Base-by-base conservation (phyloP, 108 stramenopile species). In the Cylindrotheca fusiformis region DNA sequence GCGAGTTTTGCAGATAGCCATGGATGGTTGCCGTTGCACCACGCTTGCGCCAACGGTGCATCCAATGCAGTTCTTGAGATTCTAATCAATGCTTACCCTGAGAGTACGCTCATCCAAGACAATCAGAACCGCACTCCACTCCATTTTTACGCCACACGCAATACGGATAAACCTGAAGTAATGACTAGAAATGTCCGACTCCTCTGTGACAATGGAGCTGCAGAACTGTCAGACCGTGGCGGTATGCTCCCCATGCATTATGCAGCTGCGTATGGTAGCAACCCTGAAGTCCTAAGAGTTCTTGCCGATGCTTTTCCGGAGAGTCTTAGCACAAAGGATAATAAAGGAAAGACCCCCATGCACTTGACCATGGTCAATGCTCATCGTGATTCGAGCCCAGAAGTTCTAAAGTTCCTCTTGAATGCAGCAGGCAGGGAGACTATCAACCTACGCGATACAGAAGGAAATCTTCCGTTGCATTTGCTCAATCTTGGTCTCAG, bases 341-440 rank as follows among this genome's bases (percentile, higher is more conserved):
- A 83, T 55, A 85, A 88, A 30, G 91, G 91, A 8, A 69, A 86
- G 26, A 90, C 85, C 29, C 85, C 91, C 1, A 69, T 93, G 60
- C 91, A 93, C 58, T 79, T 90, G 60, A 87, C 86, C 61, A 89
- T 93, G 88, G 91, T 87, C 45, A 93, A 93, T 68, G 86, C 88
- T 14, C 86, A 89, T 28, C 81, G 86, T 4, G 80, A 82, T 48
- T 78, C 86, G 2, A 81, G 77, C 53, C 88, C 91, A 4, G 76
- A 69, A 2, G 86, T 88, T 17, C 75, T 89, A 19, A 54, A 67
- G 17, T 85, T 86, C 50, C 58, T 93, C 17, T 51, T 93, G 20
- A 80, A 86, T 31, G 51, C 68, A 36, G 52, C 54, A 2, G 70
- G 65, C 10, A 57, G 46, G 4, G 72, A 76, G 26, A 65, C 68